Base-by-base conservation (phyloP, 2,329 filamentous ascomycete species). In the Aspergillus sp. region DNA sequence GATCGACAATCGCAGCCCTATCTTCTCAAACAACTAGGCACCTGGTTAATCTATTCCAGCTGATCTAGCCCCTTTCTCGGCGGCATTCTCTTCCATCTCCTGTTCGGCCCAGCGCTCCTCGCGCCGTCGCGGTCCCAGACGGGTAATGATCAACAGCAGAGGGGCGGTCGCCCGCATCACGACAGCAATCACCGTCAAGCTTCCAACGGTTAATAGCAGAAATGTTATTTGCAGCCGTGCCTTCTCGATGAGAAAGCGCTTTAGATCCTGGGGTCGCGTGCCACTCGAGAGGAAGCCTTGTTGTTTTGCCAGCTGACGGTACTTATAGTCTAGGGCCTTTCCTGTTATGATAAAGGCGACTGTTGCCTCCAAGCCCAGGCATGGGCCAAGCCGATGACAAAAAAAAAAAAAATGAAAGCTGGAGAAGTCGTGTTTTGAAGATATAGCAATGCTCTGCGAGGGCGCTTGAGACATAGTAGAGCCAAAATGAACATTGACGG, bases 321-420 rank as follows among this genome's bases (percentile, higher is more conserved):
- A 65, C 50, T 64, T 64, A 36, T 50, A 56, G 43, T 65, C 61
- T 1, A 65, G 42, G 2, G 63, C 19, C 9, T 60, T 56, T 0
- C 63, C 61, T 0, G 55, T 59, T 1, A 50, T 36, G 6, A 62
- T 47, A 6, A 58, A 59, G 2, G 61, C 59, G 2, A 59, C 51
- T n/a, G 59, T 59, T 16, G 57, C 59, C 4, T 61, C 62, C 2
- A 56, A 45, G 2, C 62, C 62, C 14, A 58, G 22, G 4, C 22
- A 24, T 24, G 22, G 7, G 22, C 22, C 22, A 24, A 24, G 7
- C 22, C 7, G 22, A 24, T 24, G 22, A 24, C 22, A 3, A 3
- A 24, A 7, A 7, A 24, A n/a, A n/a, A n/a, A n/a, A n/a, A n/a
- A n/a, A n/a, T 24, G 7, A 24, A 24, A 24, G 4, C 22, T 24